Conservation (phyloP, 345 rosid species). For the Balakata baccata region DNA sequence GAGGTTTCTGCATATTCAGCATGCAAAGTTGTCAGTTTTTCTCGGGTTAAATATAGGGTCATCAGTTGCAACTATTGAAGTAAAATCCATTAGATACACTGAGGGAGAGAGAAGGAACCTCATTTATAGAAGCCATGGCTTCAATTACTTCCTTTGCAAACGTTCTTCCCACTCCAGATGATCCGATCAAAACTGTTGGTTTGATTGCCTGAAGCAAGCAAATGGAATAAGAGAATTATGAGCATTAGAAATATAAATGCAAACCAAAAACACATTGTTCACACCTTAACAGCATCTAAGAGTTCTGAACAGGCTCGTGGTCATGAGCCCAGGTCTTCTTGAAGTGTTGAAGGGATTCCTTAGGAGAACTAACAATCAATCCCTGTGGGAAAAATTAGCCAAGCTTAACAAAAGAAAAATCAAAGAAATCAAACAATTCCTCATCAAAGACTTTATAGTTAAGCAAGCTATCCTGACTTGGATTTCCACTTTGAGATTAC, state of each 20-base stretch:
- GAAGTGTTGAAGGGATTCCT: conserved; percentile 78
- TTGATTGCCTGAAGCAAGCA: conserved; percentile 58
- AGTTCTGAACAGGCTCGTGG: conserved; percentile 68
- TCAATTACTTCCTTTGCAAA: conserved; percentile 84
- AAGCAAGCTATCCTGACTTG: background rate
- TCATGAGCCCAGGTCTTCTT: conserved; percentile 96
- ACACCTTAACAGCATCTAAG: conserved; percentile 69
- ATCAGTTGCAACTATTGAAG: background rate
- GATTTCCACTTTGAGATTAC: conserved; percentile 28
- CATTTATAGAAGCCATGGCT: conserved; percentile 67
- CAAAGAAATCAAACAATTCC: background rate
- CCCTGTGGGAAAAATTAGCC: conserved; percentile 40
- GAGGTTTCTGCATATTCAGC: conserved; percentile 62
- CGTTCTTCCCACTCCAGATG: conserved; percentile 82
- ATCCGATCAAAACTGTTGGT: conserved; percentile 86
- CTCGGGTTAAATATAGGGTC: background rate
- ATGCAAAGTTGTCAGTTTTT: background rate
- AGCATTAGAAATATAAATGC: background rate
- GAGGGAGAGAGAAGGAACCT: conserved; percentile 46
- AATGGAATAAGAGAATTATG: background rate
- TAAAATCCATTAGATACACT: background rate
- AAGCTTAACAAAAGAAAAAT: background rate
- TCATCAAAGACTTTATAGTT: background rate
- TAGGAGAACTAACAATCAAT: conserved; percentile 65
- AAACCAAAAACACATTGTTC: conserved; percentile 2